Evolutionary conservation across 2,329 filamentous ascomycete genomes (phyloP), one percentile per base, ranked within the genome.

Genomic region (Diaporthe aspalathi): DNA sequence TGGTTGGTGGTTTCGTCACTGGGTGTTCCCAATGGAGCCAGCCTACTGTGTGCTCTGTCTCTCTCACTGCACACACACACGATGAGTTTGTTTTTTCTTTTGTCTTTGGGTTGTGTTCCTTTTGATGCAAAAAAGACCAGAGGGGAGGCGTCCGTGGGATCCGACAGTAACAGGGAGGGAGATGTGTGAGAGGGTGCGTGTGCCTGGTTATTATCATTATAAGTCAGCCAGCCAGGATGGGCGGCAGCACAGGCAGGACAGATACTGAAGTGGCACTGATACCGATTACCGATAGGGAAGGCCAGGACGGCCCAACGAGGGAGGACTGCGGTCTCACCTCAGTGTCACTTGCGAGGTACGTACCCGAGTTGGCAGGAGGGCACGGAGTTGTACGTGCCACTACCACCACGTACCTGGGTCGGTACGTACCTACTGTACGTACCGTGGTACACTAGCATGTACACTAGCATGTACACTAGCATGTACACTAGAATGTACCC

Each of bases 281-380:
- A 47, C 40, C 45, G 52, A 68, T 47, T 54, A 47, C 66, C 54
- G 66, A 68, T 68, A 68, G 66, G 66, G 52, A 68, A 57, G 66
- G 66, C 32, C n/a, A n/a, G n/a, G n/a, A n/a, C n/a, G n/a, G n/a
- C 66, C 65, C 65, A 52, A 67, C 22, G 52, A 54, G 32, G 50
- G 50, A 54, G 65, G 47, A 54, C 35, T 38, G 35, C 5, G 32
- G 32, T 5, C 9, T 35, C 5, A 35, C 32, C 32, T 27, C n/a
- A 22, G 20, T 49, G n/a, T 11, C 12, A 12, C n/a, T n/a, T 38
- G 20, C 22, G 24, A 67, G 32, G 63, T 32, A 43, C 27, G 45
- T 49, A 22, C 38, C 66, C 56, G 20, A 20, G 17, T 38, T 56
- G 49, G 52, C 52, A 67, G 35, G 27, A 22, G 32, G 32, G 5